Conservation (phyloP, 495 filamentous ascomycete genomes). For the Neurospora sp. region DNA sequence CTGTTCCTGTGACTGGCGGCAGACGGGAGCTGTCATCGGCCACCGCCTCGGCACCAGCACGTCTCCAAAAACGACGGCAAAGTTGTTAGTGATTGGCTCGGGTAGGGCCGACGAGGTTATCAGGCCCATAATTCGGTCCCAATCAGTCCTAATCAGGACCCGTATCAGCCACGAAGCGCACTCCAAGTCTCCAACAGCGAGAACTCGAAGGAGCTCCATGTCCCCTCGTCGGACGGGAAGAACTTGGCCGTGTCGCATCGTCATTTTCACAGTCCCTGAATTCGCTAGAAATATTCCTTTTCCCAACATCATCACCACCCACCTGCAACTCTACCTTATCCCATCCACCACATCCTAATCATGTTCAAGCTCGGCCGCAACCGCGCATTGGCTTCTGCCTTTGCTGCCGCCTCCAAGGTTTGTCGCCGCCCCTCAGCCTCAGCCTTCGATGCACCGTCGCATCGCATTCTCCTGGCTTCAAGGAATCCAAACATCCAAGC, state of each 20-base stretch:
- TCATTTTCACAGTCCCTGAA: not conserved
- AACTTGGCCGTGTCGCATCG: not conserved
- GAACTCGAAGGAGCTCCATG: not conserved
- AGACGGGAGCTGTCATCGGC: not conserved
- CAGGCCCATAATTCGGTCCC: not conserved
- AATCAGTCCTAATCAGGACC: not conserved
- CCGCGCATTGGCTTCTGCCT: constrained; percentile 37
- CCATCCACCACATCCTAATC: constrained; percentile 10
- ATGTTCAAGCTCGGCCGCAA: constrained; percentile 41
- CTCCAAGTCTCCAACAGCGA: not conserved
- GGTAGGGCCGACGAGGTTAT: not conserved
- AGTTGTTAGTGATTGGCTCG: not conserved
- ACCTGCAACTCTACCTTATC: not conserved
- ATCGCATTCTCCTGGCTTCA: not conserved
- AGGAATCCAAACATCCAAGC: not conserved
- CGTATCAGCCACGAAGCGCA: not conserved
- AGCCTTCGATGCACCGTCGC: not conserved
- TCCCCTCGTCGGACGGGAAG: not conserved
- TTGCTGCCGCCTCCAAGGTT: constrained; percentile 35
- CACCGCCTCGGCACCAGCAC: not conserved
- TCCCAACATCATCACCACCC: not conserved
- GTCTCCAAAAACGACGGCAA: not conserved
- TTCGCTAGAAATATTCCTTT: not conserved
- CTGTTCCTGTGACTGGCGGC: not conserved
- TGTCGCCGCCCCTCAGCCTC: constrained; percentile 2